A percentile compares a stretch with the other conserved stretches of the same genome.
Conservation (phyloP, 73 alveolate genomes). For the Durusdinium trenchii region DNA sequence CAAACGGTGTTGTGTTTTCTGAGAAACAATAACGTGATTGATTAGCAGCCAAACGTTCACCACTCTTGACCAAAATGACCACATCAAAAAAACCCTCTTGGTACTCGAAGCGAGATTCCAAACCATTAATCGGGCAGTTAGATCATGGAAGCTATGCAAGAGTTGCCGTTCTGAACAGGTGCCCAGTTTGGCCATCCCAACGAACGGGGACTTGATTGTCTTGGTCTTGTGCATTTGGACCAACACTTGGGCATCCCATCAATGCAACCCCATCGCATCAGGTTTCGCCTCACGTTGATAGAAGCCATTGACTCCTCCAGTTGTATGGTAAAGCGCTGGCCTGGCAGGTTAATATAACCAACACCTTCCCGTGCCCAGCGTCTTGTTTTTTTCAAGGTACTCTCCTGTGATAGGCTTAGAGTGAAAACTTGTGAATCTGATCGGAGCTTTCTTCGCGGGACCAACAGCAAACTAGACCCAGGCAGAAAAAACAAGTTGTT, state of each 20-base stretch:
- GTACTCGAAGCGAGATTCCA: background rate
- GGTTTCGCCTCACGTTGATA: slow-evolving; percentile 52
- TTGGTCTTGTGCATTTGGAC: background rate
- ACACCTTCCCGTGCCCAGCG: too few relatives aligned
- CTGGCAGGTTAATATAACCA: background rate
- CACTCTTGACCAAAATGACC: too few relatives aligned
- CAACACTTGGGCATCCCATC: background rate
- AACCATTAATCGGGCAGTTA: background rate
- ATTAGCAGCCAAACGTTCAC: too few relatives aligned
- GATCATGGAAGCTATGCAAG: background rate
- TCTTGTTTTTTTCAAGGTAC: too few relatives aligned
- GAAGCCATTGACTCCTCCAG: slow-evolving; percentile 61
- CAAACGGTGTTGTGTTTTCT: too few relatives aligned
- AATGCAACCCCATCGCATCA: background rate
- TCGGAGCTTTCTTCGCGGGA: background rate
- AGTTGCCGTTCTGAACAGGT: background rate
- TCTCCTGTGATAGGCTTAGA: too few relatives aligned
- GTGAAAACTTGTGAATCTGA: too few relatives aligned
- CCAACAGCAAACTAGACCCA: background rate
- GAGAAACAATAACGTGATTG: too few relatives aligned
- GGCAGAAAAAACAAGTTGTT: background rate
- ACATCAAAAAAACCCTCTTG: too few relatives aligned
- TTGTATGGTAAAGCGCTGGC: slow-evolving; percentile 69
- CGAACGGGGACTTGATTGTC: background rate
- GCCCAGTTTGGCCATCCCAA: background rate